Evolutionary conservation across 1,139 yeast genomes (phyloP), one percentile per base, ranked within the genome.

Genomic region (Groenewaldozyma auringiensis): DNA sequence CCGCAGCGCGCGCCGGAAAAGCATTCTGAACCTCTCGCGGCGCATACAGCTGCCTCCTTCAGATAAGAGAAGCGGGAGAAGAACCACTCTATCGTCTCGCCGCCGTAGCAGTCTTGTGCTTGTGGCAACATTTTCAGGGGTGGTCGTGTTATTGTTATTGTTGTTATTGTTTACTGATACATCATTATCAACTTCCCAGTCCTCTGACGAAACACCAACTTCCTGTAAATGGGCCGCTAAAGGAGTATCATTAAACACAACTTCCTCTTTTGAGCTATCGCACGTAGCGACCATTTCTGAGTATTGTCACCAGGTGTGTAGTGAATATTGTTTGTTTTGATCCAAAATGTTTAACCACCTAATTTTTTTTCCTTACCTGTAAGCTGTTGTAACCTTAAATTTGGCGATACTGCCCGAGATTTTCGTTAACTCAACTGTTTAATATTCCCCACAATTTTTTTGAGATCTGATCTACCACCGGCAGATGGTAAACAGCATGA

Each of bases 231-330:
- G 60, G 17, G 53, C 61, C 11, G 61, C 64, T 38, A 63, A 51
- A 17, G 66, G 67, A 33, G 64, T 61, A 47, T 57, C 65, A 33
- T 55, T 60, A 44, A 61, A 61, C 37, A 61, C 56, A 21, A 55
- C 54, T 42, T 47, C 49, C 20, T 47, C 52, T 16, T 25, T 47
- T 25, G 29, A 8, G 29, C 29, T 25, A 25, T 25, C 29, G 29
- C 29, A 8, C 29, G 11, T 25, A 11, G 29, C 29, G 29, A 25
- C 29, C 6, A 25, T 25, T 25, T 11, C 29, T 11, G 6, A 25
- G 11, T 25, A 6, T 25, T 25, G 29, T 11, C 6, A 25, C 29
- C 29, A 8, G 6, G 6, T 25, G 9, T 25, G 29, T 25, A n/a
- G n/a, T n/a, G n/a, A n/a, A n/a, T n/a, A n/a, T n/a, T n/a, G n/a